Conservation (phyloP, 1,284 basidiomycete species). For the Rhodotorula sp. region DNA sequence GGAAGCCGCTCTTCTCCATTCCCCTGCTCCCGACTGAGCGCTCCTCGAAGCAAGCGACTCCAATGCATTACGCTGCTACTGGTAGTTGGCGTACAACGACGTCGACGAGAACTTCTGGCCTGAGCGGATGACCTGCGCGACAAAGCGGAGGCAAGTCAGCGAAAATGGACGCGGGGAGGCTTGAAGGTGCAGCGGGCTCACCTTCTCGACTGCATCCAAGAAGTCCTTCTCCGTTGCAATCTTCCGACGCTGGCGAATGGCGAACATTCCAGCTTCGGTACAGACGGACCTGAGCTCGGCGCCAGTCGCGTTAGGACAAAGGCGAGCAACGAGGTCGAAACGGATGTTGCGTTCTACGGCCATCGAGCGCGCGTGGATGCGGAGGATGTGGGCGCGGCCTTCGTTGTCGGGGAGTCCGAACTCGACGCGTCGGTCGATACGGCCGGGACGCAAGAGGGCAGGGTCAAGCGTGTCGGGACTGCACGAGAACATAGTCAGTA, state of each 20-base stretch:
- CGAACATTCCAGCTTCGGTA: conserved; percentile 99
- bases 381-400: conserved; percentile 92
- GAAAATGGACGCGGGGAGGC: no score
- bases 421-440: conserved; percentile 92
- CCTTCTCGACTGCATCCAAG: conserved; percentile 92
- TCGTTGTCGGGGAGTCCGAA: conserved; percentile 95
- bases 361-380: conserved; percentile 94
- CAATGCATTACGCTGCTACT: no score
- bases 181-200: conserved; percentile 46
- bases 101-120: conserved; percentile 14
- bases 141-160: neutral
- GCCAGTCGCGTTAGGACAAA: conserved; percentile 97
- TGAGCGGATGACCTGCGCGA: conserved; percentile 11
- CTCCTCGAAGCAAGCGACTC: neutral
- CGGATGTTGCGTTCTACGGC: conserved; percentile 95
- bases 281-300: conserved; percentile 95
- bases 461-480: conserved; percentile 98
- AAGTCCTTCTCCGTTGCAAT: conserved; percentile 98
- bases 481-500: conserved; percentile 5
- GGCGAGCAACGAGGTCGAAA: conserved; percentile 92
- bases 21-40: neutral
- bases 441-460: conserved; percentile 90
- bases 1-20: no score
- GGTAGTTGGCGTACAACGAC: neutral
- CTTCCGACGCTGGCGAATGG: conserved; percentile 93